Conservation (phyloP, 2,329 filamentous ascomycete species). For the Stachybotrys elegans region DNA sequence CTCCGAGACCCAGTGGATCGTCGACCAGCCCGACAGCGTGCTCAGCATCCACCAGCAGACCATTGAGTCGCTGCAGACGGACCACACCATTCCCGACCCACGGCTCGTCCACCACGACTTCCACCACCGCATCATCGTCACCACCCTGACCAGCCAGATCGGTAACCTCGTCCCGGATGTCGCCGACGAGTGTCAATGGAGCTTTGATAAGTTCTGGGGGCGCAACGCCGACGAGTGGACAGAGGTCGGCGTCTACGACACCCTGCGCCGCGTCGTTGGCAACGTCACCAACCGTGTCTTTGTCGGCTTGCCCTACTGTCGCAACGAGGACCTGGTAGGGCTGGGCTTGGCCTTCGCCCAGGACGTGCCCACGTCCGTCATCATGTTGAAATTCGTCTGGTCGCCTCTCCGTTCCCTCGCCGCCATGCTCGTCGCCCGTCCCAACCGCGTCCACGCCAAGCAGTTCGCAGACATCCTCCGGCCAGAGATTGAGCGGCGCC, state of each 20-base stretch:
- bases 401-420: background rate
- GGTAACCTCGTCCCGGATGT: conserved; percentile 1
- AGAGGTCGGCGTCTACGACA: conserved; percentile 3
- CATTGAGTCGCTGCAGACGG: background rate
- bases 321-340: background rate
- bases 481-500: conserved; percentile 2
- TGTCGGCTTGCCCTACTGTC: conserved; percentile 2
- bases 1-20: background rate
- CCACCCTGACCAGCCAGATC: background rate
- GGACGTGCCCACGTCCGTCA: background rate
- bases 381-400: background rate
- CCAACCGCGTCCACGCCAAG: background rate
- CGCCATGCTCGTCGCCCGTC: background rate
- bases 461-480: background rate
- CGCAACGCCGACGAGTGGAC: background rate
- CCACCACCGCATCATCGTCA: background rate
- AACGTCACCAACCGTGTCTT: conserved; percentile 6
- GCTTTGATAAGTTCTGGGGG: conserved; percentile 1
- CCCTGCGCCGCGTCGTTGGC: conserved; percentile 5
- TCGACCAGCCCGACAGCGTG: background rate
- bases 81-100: background rate
- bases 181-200: conserved; percentile 2
- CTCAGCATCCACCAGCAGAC: background rate
- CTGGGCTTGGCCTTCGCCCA: conserved; percentile 2
- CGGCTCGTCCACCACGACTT: background rate